A percentile compares a stretch with the other conserved stretches of the same genome.
These are phyloP conservation scores for Cyclostephanos invisitatus DNA, from an alignment of 108 stramenopile species.

Conservation along the genomic window DNA sequence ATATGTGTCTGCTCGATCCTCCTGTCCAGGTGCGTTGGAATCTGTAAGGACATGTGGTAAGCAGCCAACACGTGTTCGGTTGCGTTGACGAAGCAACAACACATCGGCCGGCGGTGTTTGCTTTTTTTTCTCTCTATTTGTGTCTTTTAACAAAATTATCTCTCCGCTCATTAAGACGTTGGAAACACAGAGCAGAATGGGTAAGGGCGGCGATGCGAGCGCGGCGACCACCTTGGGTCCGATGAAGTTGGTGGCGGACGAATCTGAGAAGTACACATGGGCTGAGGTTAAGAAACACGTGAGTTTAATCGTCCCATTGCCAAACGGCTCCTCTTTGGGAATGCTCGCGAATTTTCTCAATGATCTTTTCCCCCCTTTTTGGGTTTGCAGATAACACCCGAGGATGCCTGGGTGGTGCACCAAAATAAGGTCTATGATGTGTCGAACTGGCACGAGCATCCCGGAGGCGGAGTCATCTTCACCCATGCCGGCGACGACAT, in stretches of 20 bases:
- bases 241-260: slow-evolving; percentile 31
- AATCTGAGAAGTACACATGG: slow-evolving; percentile 84
- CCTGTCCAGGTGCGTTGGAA: too few relatives aligned
- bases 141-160: too few relatives aligned
- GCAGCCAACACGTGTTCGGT: too few relatives aligned
- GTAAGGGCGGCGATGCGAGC: slow-evolving; percentile 84
- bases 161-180: too few relatives aligned
- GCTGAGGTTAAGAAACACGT: slow-evolving; percentile 91
- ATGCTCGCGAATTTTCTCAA: background rate
- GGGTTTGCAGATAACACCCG: slow-evolving; percentile 62
- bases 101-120: too few relatives aligned
- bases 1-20: too few relatives aligned
- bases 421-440: slow-evolving; percentile 98
- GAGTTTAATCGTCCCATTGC: slow-evolving; percentile 9
- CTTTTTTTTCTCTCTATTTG: too few relatives aligned
- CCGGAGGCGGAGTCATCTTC: slow-evolving; percentile 96
- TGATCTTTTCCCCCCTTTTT: background rate
- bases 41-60: too few relatives aligned
- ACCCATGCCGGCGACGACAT: slow-evolving; percentile 98
- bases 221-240: slow-evolving; percentile 22
- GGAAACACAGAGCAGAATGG: slow-evolving; percentile 52
- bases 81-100: too few relatives aligned
- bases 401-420: slow-evolving; percentile 95
- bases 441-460: slow-evolving; percentile 96
- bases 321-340: background rate